Evolutionary conservation across 306 rosid genomes (phyloP), one percentile per base, ranked within the genome.

Genomic region (Senna tora): DNA sequence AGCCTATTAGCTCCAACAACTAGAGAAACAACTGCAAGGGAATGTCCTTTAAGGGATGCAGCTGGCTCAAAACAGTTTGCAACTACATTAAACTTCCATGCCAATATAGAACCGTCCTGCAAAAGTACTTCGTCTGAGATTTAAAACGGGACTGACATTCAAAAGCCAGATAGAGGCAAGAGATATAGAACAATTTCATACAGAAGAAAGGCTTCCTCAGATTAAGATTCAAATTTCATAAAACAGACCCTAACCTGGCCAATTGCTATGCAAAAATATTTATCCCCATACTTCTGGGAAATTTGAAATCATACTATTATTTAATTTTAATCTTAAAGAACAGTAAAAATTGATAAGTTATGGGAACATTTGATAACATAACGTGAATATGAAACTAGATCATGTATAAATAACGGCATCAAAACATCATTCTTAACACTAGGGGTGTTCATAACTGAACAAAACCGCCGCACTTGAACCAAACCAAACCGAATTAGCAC

Each of bases 1-100:
- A 93, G 97, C 76, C 94, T 87, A 80, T 89, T 93, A 69, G 92
- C 97, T 70, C 98, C 98, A 67, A 89, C 94, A 71, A 91, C 94
- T 80, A 91, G 82, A n/a, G 98, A 91, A 80, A 93, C 91, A 75
- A 93, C 97, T 20, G 88, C 84, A 47, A 81, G 92, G 6, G 92
- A 66, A 79, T 93, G 98, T 39, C 92, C 96, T 50, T 13, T 84
- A 65, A 89, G 96, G n/a, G 97, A 86, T 69, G 96, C 90, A 71
- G 83, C 96, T 55, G 98, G 98, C 81, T 94, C 97, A 28, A 94
- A 91, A 79, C 81, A 55, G 75, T 86, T 86, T 65, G 89, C 16
- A 22, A 14, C 94, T 5, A 72, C 87, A 82, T 94, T 91, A 78
- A 94, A 94, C 74, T 82, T 89, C 98, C 98, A 94, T 32, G 75